phyloP scores from a whole-genome alignment of 1,284 basidiomycete species.

The Ceratobasidium sp. region DNA sequence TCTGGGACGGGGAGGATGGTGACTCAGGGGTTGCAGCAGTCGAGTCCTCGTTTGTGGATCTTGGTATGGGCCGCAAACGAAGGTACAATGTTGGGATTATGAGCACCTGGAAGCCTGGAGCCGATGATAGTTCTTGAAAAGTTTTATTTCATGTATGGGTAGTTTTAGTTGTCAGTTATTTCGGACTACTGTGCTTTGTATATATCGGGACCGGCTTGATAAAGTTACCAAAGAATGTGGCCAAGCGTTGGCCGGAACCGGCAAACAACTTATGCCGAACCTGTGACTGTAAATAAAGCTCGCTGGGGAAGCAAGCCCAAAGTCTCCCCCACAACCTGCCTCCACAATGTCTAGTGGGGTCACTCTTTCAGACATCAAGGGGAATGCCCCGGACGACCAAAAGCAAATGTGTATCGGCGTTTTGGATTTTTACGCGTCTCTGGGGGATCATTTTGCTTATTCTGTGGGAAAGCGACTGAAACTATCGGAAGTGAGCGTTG shows the following conservation, averaged over 20 bases:
- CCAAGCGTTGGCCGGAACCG: neutral
- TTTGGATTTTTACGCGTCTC: constrained; percentile 27
- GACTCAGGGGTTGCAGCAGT: constrained; percentile 6
- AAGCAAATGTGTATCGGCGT: constrained; percentile 37
- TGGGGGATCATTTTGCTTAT: constrained; percentile 33
- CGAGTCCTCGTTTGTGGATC: constrained; percentile 26
- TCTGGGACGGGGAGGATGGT: constrained; percentile 26
- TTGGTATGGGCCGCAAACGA: constrained; percentile 36
- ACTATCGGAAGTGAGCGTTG: constrained; percentile 25
- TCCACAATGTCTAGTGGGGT: constrained; percentile 30
- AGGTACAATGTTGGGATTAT: constrained; percentile 37
- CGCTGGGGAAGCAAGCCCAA: too few species aligned
- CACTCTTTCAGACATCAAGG: constrained; percentile 19
- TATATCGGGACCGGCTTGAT: too few species aligned
- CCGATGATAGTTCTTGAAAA: constrained; percentile 11
- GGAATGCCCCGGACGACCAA: constrained; percentile 36
- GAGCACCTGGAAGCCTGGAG: constrained; percentile 28
- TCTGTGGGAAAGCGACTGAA: constrained; percentile 32
- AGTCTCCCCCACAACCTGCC: too few species aligned
- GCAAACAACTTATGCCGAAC: constrained; percentile 4
- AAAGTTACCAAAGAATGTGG: too few species aligned
- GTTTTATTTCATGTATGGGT: neutral
- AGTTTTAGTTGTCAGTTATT: neutral
- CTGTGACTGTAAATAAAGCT: too few species aligned
- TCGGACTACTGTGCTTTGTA: constrained; percentile 4